Percentiles rank a stretch among this genome's conserved stretches.
Evolutionary conservation across 202 grass and related monocot species (phyloP).

Genomic region (Carex sylvatica): DNA sequence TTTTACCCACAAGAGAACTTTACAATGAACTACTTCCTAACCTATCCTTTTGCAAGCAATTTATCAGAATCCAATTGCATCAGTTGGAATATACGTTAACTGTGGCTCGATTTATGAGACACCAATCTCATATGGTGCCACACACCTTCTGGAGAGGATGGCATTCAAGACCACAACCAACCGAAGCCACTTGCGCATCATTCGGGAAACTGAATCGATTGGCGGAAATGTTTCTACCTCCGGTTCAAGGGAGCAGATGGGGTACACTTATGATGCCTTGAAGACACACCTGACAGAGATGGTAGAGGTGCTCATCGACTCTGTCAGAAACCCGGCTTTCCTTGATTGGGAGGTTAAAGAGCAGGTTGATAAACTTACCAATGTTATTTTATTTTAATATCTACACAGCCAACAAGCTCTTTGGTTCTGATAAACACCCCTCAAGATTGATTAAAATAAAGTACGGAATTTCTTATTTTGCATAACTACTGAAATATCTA

Average conservation of each 20-base stretch:
- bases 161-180: constrained; percentile 79
- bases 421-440: neutral
- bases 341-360: constrained; percentile 89
- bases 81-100: constrained; percentile 77
- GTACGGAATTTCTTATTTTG: neutral
- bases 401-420: neutral
- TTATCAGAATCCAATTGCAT: constrained; percentile 50
- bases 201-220: constrained; percentile 85
- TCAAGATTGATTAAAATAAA: constrained; percentile 16
- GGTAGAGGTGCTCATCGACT: constrained; percentile 82
- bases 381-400: neutral
- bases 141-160: constrained; percentile 83
- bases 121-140: constrained; percentile 49
- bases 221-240: constrained; percentile 69
- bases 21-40: neutral
- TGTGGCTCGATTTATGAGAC: constrained; percentile 86
- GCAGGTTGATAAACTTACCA: constrained; percentile 39
- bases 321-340: constrained; percentile 74
- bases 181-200: constrained; percentile 60
- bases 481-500: neutral
- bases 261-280: constrained; percentile 85
- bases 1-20: neutral
- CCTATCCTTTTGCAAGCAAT: neutral
- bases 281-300: constrained; percentile 73
- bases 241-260: constrained; percentile 82